A percentile compares a stretch with the other conserved stretches of the same genome.
phyloP scores from a whole-genome alignment of 176 grass and related monocot genomes.

The Leersia perrieri region DNA sequence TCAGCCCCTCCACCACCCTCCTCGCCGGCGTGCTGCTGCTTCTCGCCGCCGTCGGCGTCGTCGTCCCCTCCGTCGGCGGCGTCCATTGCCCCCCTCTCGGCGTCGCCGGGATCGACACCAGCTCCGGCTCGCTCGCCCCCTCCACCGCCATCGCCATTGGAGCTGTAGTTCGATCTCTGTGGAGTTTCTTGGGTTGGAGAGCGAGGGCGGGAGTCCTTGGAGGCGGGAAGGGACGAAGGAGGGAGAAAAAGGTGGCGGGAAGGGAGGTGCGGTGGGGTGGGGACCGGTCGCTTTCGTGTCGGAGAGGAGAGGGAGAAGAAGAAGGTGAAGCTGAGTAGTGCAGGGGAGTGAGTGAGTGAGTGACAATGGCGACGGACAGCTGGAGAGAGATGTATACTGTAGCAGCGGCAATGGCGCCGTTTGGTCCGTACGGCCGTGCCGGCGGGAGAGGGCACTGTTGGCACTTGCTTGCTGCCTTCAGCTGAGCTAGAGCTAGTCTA shows the following conservation, averaged over 20 bases:
- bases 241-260: conserved; percentile 1
- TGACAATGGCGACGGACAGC: background rate
- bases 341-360: background rate
- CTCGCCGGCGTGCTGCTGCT: conserved; percentile 65
- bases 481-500: background rate
- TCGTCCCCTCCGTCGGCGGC: conserved; percentile 57
- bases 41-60: conserved; percentile 23
- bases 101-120: conserved; percentile 88
- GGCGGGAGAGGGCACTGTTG: background rate
- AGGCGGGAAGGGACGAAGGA: background rate
- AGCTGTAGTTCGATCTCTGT: no score
- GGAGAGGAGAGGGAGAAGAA: background rate
- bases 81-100: conserved; percentile 63
- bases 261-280: background rate
- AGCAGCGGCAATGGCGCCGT: background rate
- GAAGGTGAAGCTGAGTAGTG: background rate
- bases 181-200: background rate
- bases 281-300: conserved; percentile 14
- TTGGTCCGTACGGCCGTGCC: no score
- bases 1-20: conserved; percentile 73
- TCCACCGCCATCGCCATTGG: conserved; percentile 2
- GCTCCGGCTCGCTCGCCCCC: conserved; percentile 61
- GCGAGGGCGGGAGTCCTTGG: background rate
- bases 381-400: background rate
- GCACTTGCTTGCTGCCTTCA: background rate